Percentiles rank a stretch among this genome's conserved stretches.
Conservation (phyloP, 345 rosid genomes). For the Hirschfeldia incana region DNA sequence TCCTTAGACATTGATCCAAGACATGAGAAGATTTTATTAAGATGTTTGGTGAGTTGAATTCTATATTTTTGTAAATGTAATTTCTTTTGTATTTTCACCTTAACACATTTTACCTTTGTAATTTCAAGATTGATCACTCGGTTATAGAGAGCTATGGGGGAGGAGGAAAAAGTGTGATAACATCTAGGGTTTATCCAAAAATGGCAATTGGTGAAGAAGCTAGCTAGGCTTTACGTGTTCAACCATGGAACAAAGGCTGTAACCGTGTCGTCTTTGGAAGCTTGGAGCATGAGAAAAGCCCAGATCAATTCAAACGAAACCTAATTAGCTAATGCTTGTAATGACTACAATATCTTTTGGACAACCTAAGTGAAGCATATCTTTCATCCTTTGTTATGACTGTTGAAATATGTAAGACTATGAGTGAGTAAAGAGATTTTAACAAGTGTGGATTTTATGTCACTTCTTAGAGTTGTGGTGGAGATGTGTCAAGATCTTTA, state of each 20-base stretch:
- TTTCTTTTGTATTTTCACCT: background rate
- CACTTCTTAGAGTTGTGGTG: slow-evolving; percentile 16
- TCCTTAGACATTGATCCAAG: slow-evolving; percentile 47
- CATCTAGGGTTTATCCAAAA: slow-evolving; percentile 61
- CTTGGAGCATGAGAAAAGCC: slow-evolving; percentile 70
- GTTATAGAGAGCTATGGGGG: slow-evolving; percentile 58
- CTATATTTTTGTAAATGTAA: background rate
- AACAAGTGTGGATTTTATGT: background rate
- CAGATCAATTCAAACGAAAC: slow-evolving; percentile 21
- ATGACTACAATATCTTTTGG: background rate
- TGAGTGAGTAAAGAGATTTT: background rate
- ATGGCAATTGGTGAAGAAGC: slow-evolving; percentile 45
- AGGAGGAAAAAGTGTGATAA: slow-evolving; percentile 56
- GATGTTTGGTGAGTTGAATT: slow-evolving; percentile 50
- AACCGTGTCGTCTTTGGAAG: slow-evolving; percentile 44
- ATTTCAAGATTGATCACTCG: slow-evolving; percentile 51
- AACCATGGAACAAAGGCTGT: slow-evolving; percentile 52
- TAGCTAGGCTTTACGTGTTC: slow-evolving; percentile 44
- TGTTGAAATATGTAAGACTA: background rate
- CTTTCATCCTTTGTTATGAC: background rate
- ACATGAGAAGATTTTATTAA: slow-evolving; percentile 50
- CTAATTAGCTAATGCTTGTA: background rate
- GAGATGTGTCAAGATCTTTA: slow-evolving; percentile 13
- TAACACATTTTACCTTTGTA: background rate
- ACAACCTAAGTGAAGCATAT: background rate